Percentiles rank a stretch among this genome's conserved stretches.
These are phyloP conservation scores for Xylaria longipes DNA, from an alignment of 495 filamentous ascomycete species.

Conservation along the genomic window DNA sequence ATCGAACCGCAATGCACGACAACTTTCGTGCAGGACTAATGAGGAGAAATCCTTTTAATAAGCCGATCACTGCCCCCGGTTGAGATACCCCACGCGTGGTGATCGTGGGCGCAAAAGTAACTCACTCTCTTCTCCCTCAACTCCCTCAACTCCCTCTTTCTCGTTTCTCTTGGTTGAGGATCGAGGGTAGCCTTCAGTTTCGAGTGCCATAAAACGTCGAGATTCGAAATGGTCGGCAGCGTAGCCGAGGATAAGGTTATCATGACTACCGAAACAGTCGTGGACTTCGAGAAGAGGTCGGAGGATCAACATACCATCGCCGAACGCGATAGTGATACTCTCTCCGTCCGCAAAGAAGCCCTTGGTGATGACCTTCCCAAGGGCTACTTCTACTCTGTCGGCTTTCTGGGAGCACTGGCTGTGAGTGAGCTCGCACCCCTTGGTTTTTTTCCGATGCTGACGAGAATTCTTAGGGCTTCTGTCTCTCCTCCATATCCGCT, in stretches of 20 bases:
- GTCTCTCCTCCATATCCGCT: constrained; percentile 35
- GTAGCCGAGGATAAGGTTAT: not conserved
- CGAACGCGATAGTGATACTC: constrained; percentile 28
- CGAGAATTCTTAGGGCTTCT: constrained; percentile 30
- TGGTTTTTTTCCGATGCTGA: not conserved
- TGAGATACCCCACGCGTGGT: constrained; percentile 11
- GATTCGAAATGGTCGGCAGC: not conserved
- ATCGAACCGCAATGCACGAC: constrained; percentile 16
- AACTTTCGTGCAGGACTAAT: constrained; percentile 16
- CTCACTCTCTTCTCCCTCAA: not conserved
- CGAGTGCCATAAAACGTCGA: not conserved
- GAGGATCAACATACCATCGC: constrained; percentile 10
- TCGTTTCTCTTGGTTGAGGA: not conserved
- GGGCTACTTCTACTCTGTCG: constrained; percentile 38
- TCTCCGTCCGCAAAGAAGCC: constrained; percentile 32
- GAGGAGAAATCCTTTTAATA: constrained; percentile 18
- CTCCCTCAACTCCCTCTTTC: not conserved
- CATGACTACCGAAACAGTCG: constrained; percentile 10
- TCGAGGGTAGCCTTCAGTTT: not conserved
- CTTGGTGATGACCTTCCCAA: constrained; percentile 34
- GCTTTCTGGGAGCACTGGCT: constrained; percentile 34
- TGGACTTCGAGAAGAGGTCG: constrained; percentile 25
- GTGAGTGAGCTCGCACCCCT: constrained; percentile 24
- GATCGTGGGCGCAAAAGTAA: constrained; percentile 6
- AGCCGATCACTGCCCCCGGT: constrained; percentile 22